Conservation (phyloP, 2,329 filamentous ascomycete genomes). For the Escovopsis weberi region DNA sequence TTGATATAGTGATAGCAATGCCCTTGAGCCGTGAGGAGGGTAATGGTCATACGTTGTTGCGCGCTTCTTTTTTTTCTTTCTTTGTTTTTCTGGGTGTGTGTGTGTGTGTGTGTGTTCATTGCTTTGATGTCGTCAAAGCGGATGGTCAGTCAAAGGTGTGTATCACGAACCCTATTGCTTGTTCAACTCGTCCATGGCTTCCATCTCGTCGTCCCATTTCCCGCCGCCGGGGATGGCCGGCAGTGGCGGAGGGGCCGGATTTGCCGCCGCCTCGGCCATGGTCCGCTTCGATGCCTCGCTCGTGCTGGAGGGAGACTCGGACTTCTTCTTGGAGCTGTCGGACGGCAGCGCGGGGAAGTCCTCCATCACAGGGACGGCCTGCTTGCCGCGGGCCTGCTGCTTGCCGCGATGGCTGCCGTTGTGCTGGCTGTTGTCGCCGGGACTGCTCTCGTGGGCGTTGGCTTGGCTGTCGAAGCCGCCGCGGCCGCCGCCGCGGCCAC, state of each 20-base stretch:
- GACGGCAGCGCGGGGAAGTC: constrained; percentile 23
- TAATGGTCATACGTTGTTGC: no score
- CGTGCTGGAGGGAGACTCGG: constrained; percentile 5
- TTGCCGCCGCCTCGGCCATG: constrained; percentile 11
- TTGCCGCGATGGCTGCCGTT: constrained; percentile 7
- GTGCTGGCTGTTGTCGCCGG: constrained; percentile 12
- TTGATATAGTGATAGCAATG: no score
- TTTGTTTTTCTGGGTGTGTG: background rate
- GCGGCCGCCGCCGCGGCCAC: constrained; percentile 20
- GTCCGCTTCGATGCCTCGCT: constrained; percentile 15
- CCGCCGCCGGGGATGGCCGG: constrained; percentile 20
- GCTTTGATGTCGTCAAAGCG: background rate
- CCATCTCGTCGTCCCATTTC: constrained; percentile 46
- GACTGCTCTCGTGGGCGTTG: constrained; percentile 8
- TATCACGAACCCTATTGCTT: constrained; percentile 9
- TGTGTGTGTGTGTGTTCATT: background rate
- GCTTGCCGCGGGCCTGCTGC: constrained; percentile 6
- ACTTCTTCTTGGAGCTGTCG: constrained; percentile 12
- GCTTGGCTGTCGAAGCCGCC: constrained; percentile 12
- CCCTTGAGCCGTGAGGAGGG: background rate
- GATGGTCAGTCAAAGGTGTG: background rate
- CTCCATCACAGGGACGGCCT: constrained; percentile 15
- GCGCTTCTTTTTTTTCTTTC: background rate
- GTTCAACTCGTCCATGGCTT: constrained; percentile 29
- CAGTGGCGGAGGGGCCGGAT: constrained; percentile 3